phyloP scores from a whole-genome alignment of 805 yeast genomes.

The Metschnikowia continentalis region DNA sequence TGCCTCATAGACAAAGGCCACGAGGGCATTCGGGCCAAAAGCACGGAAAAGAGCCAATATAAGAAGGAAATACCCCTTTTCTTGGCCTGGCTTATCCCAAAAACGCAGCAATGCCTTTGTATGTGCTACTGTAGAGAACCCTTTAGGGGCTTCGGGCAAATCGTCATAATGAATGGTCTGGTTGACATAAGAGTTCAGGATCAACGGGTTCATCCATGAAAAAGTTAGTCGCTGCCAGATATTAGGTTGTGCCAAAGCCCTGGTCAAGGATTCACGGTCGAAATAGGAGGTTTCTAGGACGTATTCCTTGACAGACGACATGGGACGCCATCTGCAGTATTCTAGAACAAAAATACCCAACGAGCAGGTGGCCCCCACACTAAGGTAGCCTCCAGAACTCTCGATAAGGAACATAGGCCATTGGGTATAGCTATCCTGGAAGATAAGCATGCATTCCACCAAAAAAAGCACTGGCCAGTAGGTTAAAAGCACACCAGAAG shows the following conservation, averaged over 20 bases:
- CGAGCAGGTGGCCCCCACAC: slow-evolving; percentile 23
- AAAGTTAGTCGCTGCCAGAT: slow-evolving; percentile 39
- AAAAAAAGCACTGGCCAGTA: slow-evolving; percentile 34
- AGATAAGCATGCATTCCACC: slow-evolving; percentile 19
- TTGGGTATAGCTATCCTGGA: slow-evolving; percentile 24
- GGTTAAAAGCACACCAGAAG: slow-evolving; percentile 35
- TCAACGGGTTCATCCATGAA: slow-evolving; percentile 46
- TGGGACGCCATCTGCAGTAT: slow-evolving; percentile 35
- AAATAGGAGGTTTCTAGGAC: not conserved
- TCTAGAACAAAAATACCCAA: slow-evolving; percentile 36
- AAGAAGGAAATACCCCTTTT: slow-evolving; percentile 11
- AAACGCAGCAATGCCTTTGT: slow-evolving; percentile 16
- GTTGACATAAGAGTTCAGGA: slow-evolving; percentile 34
- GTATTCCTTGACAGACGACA: not conserved
- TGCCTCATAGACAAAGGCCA: slow-evolving; percentile 24
- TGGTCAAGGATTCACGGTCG: slow-evolving; percentile 17
- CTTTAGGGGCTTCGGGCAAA: slow-evolving; percentile 27
- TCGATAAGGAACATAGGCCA: slow-evolving; percentile 19
- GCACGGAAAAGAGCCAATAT: slow-evolving; percentile 21
- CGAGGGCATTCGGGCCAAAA: slow-evolving; percentile 23
- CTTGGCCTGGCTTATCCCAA: slow-evolving; percentile 13
- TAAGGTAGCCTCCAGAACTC: slow-evolving; percentile 5
- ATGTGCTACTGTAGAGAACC: slow-evolving; percentile 21
- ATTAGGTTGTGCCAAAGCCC: slow-evolving; percentile 22
- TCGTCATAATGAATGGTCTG: slow-evolving; percentile 30